phyloP scores from a whole-genome alignment of 2,329 filamentous ascomycete genomes.

The Fusarium sterilihyphosum region DNA sequence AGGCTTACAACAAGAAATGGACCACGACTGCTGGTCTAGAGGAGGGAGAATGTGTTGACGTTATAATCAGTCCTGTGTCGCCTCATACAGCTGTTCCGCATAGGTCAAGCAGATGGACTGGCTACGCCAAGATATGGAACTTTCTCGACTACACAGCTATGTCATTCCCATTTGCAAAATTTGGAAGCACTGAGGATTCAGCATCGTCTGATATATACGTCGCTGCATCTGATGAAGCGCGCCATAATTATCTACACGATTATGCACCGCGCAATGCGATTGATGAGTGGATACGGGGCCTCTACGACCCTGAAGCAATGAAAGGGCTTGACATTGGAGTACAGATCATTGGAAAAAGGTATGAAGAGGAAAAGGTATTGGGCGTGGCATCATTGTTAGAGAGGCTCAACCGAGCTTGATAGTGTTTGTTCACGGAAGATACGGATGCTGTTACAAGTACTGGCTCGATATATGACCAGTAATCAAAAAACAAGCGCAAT shows the following conservation, averaged over 20 bases:
- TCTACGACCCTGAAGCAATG: neutral
- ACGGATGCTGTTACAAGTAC: accelerated
- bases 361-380: neutral
- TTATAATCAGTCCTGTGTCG: neutral
- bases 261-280: neutral
- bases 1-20: neutral
- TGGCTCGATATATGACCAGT: neutral
- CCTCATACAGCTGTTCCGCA: neutral
- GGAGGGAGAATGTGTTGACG: neutral
- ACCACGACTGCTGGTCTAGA: neutral
- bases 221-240: neutral
- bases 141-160: neutral
- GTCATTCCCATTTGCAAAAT: neutral
- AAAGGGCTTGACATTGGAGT: neutral
- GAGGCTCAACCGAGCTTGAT: neutral
- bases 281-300: neutral
- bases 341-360: neutral
- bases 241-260: neutral
- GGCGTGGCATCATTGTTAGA: neutral
- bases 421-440: accelerated
- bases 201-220: neutral
- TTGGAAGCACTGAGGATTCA: neutral
- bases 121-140: neutral
- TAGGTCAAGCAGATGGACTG: neutral
- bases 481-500: neutral